phyloP scores from a whole-genome alignment of 345 rosid species.

The Eutrema heterophyllum region DNA sequence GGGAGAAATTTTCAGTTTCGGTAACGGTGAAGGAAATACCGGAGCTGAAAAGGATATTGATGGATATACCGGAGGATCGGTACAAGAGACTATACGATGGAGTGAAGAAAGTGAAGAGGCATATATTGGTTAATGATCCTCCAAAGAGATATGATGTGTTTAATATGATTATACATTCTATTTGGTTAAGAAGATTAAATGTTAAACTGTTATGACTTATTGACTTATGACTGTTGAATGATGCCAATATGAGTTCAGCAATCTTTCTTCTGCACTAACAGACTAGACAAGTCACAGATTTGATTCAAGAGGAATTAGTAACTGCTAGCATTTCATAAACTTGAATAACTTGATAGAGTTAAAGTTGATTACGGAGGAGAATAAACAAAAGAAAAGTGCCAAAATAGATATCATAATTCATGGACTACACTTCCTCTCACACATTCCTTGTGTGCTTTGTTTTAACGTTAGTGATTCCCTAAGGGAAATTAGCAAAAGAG shows the following conservation, averaged over 20 bases:
- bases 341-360: not conserved
- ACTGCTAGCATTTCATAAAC: not conserved
- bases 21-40: constrained; percentile 49
- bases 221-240: not conserved
- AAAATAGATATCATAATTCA: not conserved
- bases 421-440: not conserved
- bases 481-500: not conserved
- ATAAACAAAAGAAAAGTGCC: not conserved
- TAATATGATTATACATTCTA: constrained; percentile 64
- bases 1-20: constrained; percentile 54
- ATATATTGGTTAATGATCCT: constrained; percentile 56
- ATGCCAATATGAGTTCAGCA: not conserved
- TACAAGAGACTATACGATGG: constrained; percentile 38
- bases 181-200: constrained; percentile 71
- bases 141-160: constrained; percentile 67
- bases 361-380: not conserved
- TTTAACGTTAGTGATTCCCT: not conserved
- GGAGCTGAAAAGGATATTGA: constrained; percentile 44
- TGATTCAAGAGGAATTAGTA: not conserved
- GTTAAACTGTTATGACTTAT: constrained; percentile 15
- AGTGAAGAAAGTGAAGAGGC: constrained; percentile 50
- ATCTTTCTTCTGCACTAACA: not conserved
- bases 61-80: constrained; percentile 40
- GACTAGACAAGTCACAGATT: not conserved
- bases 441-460: not conserved